Evolutionary conservation across 1,284 basidiomycete species (phyloP).

Genomic region (Singerocomus inundabilis): DNA sequence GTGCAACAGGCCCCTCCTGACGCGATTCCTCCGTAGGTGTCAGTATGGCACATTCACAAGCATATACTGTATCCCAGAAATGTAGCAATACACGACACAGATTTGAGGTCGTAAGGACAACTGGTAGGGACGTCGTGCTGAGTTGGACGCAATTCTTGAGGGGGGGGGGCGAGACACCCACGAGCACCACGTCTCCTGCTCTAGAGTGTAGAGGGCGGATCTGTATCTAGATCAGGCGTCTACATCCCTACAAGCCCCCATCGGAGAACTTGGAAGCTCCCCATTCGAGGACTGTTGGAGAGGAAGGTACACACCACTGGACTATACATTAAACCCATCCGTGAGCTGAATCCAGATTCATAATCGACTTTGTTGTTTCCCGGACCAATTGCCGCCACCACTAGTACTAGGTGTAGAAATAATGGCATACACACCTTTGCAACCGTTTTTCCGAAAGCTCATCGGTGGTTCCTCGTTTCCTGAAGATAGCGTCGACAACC

Average conservation of each 20-base stretch:
- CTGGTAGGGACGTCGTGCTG: conserved; percentile 1
- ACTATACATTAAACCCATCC: conserved; percentile 18
- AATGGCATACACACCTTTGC: conserved; percentile 9
- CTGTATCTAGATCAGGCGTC: conserved; percentile 25
- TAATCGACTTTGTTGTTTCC: conserved; percentile 15
- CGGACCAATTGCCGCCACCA: conserved; percentile 8
- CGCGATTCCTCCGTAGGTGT: conserved; percentile 37
- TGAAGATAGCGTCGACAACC: conserved; percentile 28
- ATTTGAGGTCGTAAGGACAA: neutral
- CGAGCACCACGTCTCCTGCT: neutral
- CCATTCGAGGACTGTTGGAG: conserved; percentile 21
- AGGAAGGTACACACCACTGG: conserved; percentile 13
- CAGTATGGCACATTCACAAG: conserved; percentile 32
- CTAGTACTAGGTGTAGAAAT: neutral
- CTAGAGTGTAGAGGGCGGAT: conserved; percentile 21
- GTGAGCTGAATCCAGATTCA: conserved; percentile 33
- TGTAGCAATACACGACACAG: neutral
- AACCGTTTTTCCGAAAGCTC: conserved; percentile 17
- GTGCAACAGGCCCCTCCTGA: conserved; percentile 39
- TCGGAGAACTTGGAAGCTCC: conserved; percentile 21
- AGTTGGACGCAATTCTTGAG: neutral
- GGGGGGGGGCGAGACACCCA: neutral
- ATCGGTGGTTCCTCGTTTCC: conserved; percentile 32
- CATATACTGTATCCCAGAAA: conserved; percentile 3
- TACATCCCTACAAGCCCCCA: conserved; percentile 7